Evolutionary conservation across 2,329 filamentous ascomycete species (phyloP).

Genomic region (Alternaria solani): DNA sequence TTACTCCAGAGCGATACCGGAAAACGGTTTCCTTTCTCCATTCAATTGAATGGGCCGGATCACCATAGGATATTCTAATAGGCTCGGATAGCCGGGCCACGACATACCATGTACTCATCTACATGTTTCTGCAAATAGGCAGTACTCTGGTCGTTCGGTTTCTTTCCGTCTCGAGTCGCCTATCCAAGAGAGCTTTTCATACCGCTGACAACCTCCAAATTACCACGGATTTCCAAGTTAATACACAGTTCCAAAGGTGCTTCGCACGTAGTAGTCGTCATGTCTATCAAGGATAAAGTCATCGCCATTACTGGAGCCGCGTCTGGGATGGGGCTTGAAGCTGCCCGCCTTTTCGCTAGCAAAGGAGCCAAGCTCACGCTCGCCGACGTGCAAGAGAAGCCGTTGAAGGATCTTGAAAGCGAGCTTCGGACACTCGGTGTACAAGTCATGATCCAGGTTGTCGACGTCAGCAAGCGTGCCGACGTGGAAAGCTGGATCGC

Average conservation of each 20-base stretch:
- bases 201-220: not conserved
- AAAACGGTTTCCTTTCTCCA: not conserved
- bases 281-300: conserved; percentile 41
- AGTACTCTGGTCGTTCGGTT: not conserved
- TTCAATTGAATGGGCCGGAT: not conserved
- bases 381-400: conserved; percentile 42
- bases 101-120: not conserved
- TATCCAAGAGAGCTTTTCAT: not conserved
- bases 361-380: conserved; percentile 45
- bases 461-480: conserved; percentile 59
- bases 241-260: not conserved
- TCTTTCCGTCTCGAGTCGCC: not conserved
- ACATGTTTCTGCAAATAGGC: not conserved
- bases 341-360: conserved; percentile 34
- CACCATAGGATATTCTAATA: not conserved
- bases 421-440: conserved; percentile 29
- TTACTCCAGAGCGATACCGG: not conserved
- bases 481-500: conserved; percentile 63
- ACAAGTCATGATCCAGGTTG: conserved; percentile 49
- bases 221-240: not conserved
- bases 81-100: not conserved
- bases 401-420: conserved; percentile 28
- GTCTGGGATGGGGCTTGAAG: conserved; percentile 44
- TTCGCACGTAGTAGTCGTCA: not conserved
- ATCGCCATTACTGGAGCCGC: conserved; percentile 45